Percentiles rank a stretch among this genome's conserved stretches.
Evolutionary conservation across 2,329 filamentous ascomycete genomes (phyloP).

Genomic region (Rhynchosporium secalis): DNA sequence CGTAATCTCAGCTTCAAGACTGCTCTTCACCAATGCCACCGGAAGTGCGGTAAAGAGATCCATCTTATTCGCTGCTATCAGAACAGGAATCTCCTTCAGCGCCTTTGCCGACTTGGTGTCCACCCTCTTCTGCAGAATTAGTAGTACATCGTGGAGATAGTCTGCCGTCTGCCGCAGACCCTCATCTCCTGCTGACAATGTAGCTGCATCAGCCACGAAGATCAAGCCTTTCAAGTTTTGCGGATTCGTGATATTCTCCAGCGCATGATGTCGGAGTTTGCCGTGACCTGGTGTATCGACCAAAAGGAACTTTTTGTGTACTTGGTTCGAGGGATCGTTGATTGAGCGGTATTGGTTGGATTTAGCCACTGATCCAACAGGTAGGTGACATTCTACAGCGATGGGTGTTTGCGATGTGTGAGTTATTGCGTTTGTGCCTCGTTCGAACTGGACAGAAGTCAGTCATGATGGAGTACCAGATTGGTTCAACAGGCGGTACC

Average conservation of each 20-base stretch:
- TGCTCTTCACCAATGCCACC: slow-evolving; percentile 68
- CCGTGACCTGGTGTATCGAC: slow-evolving; percentile 93
- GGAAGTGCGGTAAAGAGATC: slow-evolving; percentile 94
- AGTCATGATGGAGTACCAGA: slow-evolving; percentile 8
- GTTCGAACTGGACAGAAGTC: slow-evolving; percentile 49
- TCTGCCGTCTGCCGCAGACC: slow-evolving; percentile 71
- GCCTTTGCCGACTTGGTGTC: slow-evolving; percentile 55
- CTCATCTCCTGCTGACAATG: slow-evolving; percentile 56
- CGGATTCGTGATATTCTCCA: slow-evolving; percentile 49
- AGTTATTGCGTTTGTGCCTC: slow-evolving; percentile 47
- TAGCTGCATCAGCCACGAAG: slow-evolving; percentile 85
- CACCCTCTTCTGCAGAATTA: slow-evolving; percentile 74
- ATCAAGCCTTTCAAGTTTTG: slow-evolving; percentile 69
- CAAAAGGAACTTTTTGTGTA: slow-evolving; percentile 70
- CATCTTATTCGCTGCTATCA: slow-evolving; percentile 92
- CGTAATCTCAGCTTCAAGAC: slow-evolving; percentile 78
- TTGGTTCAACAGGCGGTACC: slow-evolving; percentile 45
- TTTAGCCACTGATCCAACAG: slow-evolving; percentile 50
- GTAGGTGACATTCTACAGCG: slow-evolving; percentile 56
- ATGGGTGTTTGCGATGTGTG: slow-evolving; percentile 64
- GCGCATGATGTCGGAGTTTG: slow-evolving; percentile 77
- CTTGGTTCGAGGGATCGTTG: slow-evolving; percentile 59
- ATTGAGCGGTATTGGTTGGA: slow-evolving; percentile 65
- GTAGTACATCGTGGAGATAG: slow-evolving; percentile 88
- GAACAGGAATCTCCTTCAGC: slow-evolving; percentile 64